Evolutionary conservation across 169 alveolate species (phyloP).

Genomic region (Plasmodium sp.): DNA sequence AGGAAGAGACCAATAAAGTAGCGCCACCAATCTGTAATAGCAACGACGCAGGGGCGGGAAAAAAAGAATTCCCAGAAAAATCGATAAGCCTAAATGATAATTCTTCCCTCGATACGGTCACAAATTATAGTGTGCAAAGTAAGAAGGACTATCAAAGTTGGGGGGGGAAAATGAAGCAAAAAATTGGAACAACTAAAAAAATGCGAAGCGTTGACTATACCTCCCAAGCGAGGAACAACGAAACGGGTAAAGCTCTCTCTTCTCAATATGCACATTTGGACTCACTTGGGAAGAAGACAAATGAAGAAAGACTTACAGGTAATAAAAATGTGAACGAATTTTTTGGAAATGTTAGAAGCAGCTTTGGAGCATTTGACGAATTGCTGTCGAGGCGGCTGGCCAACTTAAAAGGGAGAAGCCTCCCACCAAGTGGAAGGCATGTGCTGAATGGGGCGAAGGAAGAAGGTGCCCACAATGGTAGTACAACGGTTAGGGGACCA

Average conservation of each 20-base stretch:
- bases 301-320: not conserved
- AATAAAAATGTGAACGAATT: conserved; percentile 4
- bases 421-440: not conserved
- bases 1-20: not conserved
- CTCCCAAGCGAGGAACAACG: not conserved
- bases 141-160: conserved; percentile 15
- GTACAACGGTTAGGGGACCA: not conserved
- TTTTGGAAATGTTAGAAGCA: not conserved
- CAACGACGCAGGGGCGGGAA: conserved; percentile 1
- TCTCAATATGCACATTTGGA: not conserved
- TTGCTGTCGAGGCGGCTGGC: not conserved
- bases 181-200: conserved; percentile 1
- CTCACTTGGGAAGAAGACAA: not conserved
- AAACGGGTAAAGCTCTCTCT: not conserved
- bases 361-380: not conserved
- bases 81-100: conserved; percentile 20
- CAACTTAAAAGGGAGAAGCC: not conserved
- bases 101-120: conserved; percentile 10
- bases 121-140: conserved; percentile 16
- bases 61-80: not conserved
- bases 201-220: not conserved
- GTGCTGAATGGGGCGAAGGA: not conserved
- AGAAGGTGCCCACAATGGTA: not conserved
- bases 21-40: not conserved
- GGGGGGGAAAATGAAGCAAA: not conserved